Evolutionary conservation across 2,329 filamentous ascomycete genomes (phyloP), one percentile per base, ranked within the genome.

Genomic region (Phyllosticta paracitricarpa): DNA sequence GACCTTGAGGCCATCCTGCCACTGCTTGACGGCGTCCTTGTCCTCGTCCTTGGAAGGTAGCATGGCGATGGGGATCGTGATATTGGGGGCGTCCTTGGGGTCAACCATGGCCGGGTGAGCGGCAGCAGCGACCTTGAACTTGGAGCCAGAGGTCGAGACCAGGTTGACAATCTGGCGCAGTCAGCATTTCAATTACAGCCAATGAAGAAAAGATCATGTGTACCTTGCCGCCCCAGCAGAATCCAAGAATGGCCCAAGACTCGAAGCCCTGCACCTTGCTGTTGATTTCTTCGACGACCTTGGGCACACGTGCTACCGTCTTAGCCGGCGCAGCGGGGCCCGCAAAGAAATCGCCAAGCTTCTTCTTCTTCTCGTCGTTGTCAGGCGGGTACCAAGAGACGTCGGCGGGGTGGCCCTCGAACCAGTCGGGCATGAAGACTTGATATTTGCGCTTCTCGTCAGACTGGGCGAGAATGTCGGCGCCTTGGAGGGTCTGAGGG

Each of bases 341-440:
- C 62, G 78, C 67, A 75, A 86, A 85, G 76, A 84, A 85, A 62
- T 82, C 72, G 63, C 81, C 80, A 14, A 86, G 76, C 69, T 84
- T 84, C 73, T 82, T 68, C 65, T 79, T 78, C 73, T 86, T 82
- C 63, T 86, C 84, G 51, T 84, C 76, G 64, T 76, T 84, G 69
- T 83, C 77, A 17, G 83, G 82, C 0, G 82, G 82, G 70, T 82
- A 84, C 81, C 82, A 84, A 58, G 76, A 77, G 67, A 85, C 83
- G 66, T 82, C 81, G 63, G 80, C 84, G 40, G 89, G 88, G 66
- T 83, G 81, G 72, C 89, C 91, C 63, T 89, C 82, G 78, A 96
- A 96, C 81, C 89, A 93, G 77, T 97, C 92, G 28, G 92, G 92
- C 65, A 97, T 92, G 76, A 92, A 91, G 66, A 96, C 89, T 67